Conservation (phyloP, 176 grass and related monocot genomes). For the Oryza meridionalis region DNA sequence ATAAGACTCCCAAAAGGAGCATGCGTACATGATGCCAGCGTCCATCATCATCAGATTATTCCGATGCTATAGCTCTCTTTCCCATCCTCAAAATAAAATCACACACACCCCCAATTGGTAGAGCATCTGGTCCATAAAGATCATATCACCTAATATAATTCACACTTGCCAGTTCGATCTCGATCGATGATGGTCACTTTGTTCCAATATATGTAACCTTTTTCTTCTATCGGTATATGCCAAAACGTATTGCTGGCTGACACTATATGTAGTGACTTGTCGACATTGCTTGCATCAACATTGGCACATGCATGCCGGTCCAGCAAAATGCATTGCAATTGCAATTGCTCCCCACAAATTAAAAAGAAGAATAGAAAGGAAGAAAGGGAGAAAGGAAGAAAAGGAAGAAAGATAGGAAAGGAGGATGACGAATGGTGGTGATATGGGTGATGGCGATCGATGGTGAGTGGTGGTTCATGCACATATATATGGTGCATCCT, state of each 20-base stretch:
- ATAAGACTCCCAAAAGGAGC: neutral
- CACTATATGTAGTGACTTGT: neutral
- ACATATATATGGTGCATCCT: conserved; percentile 28
- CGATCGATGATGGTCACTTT: conserved; percentile 7
- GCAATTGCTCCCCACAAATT: neutral
- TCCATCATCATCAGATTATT: conserved; percentile 5
- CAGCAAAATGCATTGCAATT: neutral
- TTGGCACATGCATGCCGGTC: conserved; percentile 1
- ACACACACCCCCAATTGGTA: neutral
- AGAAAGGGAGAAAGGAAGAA: neutral
- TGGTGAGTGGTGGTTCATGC: conserved; percentile 10
- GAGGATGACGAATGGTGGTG: conserved; percentile 33
- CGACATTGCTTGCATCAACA: conserved; percentile 29
- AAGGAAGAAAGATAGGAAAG: conserved; percentile 7
- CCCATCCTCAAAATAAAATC: neutral
- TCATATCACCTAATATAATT: neutral
- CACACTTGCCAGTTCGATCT: conserved; percentile 9
- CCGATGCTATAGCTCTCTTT: neutral
- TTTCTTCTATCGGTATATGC: conserved; percentile 8
- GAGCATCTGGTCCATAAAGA: conserved; percentile 28
- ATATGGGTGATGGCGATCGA: conserved; percentile 19
- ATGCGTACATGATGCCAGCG: neutral
- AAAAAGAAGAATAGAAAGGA: neutral
- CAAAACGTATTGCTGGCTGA: neutral
- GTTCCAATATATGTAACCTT: conserved; percentile 18